Conservation (phyloP, 305 asterid species). For the Euphrasia arctica region DNA sequence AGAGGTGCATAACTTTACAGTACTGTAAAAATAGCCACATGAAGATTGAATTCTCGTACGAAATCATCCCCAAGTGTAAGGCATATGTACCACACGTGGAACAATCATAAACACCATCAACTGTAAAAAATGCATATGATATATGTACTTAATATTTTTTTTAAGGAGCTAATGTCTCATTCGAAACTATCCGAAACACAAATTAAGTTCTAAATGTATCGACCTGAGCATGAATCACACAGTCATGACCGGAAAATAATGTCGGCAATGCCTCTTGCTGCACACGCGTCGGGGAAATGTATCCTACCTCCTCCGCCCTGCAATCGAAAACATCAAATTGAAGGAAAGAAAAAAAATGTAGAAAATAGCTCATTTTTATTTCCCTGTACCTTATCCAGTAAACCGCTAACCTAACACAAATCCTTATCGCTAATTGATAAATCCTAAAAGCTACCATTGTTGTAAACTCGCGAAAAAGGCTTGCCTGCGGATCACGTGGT, state of each 20-base stretch:
- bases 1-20: slow-evolving; percentile 2
- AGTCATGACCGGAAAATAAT: slow-evolving; percentile 75
- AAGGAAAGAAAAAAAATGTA: neutral
- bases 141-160: neutral
- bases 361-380: neutral
- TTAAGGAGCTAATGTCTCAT: too few relatives aligned
- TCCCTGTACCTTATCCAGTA: neutral
- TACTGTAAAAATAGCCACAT: neutral
- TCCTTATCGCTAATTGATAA: slow-evolving; percentile 4
- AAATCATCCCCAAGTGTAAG: too few relatives aligned
- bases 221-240: slow-evolving; percentile 96
- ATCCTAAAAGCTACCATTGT: slow-evolving; percentile 3
- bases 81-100: neutral
- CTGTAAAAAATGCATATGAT: slow-evolving; percentile 1
- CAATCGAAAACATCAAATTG: slow-evolving; percentile 21
- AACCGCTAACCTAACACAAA: neutral
- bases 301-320: slow-evolving; percentile 93
- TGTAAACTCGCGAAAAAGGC: slow-evolving; percentile 20
- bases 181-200: too few relatives aligned
- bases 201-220: slow-evolving; percentile 5
- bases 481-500: slow-evolving; percentile 70
- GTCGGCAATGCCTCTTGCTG: slow-evolving; percentile 74
- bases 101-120: slow-evolving; percentile 7
- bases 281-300: slow-evolving; percentile 57
- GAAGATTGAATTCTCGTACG: too few relatives aligned